A percentile compares a stretch with the other conserved stretches of the same genome.
Conservation (phyloP, 805 yeast species). For the Candida coquimbonensis region DNA sequence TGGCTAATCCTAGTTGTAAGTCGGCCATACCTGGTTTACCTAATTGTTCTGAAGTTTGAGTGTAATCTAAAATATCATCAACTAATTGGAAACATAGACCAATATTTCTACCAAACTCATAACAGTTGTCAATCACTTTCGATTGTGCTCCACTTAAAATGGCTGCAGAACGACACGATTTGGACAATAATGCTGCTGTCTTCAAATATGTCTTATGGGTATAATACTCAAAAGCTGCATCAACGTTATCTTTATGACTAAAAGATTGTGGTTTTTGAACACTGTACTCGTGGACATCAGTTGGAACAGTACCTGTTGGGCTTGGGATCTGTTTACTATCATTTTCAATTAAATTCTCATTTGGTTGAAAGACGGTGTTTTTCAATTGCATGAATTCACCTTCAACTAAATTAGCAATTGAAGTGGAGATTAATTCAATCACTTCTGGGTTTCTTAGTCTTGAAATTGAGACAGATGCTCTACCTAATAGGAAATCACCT, state of each 20-base stretch:
- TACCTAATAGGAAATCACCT: constrained; percentile 89
- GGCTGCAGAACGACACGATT: constrained; percentile 89
- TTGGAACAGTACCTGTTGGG: constrained; percentile 59
- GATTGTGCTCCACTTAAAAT: constrained; percentile 81
- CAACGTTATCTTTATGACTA: constrained; percentile 60
- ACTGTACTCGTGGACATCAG: constrained; percentile 31
- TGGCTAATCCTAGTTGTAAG: constrained; percentile 86
- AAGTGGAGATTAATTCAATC: constrained; percentile 87
- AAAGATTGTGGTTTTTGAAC: constrained; percentile 26
- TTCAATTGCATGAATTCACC: constrained; percentile 99
- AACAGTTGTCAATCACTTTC: constrained; percentile 73
- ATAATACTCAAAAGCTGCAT: constrained; percentile 92
- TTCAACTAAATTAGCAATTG: constrained; percentile 94
- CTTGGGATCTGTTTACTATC: constrained; percentile 35
- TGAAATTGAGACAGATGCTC: constrained; percentile 95
- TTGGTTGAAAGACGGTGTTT: constrained; percentile 69
- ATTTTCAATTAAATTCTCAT: constrained; percentile 40
- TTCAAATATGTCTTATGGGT: constrained; percentile 91
- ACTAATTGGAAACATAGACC: constrained; percentile 95
- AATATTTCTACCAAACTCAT: constrained; percentile 85
- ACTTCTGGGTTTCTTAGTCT: constrained; percentile 95
- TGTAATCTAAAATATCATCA: constrained; percentile 93
- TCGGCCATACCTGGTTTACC: constrained; percentile 98
- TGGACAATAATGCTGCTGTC: constrained; percentile 91
- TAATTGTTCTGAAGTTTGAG: constrained; percentile 73